Conservation (phyloP, 2,329 filamentous ascomycete species). For the Xylariales sp. region DNA sequence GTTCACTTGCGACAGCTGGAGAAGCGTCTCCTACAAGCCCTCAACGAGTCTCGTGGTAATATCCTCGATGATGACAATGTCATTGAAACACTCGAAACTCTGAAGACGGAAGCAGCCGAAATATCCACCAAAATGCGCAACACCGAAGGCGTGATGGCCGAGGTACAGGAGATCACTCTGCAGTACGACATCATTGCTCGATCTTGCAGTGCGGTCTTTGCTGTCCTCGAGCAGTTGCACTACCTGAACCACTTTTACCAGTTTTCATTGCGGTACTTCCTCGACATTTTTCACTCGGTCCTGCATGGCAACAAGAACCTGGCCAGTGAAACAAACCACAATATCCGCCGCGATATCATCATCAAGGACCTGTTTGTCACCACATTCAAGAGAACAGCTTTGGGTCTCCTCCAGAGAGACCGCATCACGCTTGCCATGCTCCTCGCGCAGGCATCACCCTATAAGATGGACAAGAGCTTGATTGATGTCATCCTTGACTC, state of each 20-base stretch:
- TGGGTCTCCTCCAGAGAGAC: constrained; percentile 89
- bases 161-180: constrained; percentile 92
- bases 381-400: constrained; percentile 87
- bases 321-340: constrained; percentile 66
- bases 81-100: constrained; percentile 92
- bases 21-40: constrained; percentile 85
- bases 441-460: constrained; percentile 86
- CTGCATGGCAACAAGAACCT: constrained; percentile 75
- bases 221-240: constrained; percentile 92
- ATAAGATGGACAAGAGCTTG: constrained; percentile 74
- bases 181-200: constrained; percentile 91
- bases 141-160: constrained; percentile 96
- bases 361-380: constrained; percentile 87
- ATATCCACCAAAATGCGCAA: constrained; percentile 95
- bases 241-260: constrained; percentile 99
- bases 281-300: constrained; percentile 94
- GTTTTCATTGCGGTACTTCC: constrained; percentile 96
- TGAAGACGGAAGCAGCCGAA: constrained; percentile 96
- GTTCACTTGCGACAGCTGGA: constrained; percentile 94
- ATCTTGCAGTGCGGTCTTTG: constrained; percentile 95
- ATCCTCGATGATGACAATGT: constrained; percentile 98
- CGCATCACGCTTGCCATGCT: constrained; percentile 92
- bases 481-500: constrained; percentile 84
- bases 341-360: constrained; percentile 80
- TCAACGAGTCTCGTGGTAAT: constrained; percentile 96